Percentiles rank a stretch among this genome's conserved stretches.
These are phyloP conservation scores for Lunularia cruciata DNA, from an alignment of 225 moss, liverwort and hornwort species.

Conservation along the genomic window DNA sequence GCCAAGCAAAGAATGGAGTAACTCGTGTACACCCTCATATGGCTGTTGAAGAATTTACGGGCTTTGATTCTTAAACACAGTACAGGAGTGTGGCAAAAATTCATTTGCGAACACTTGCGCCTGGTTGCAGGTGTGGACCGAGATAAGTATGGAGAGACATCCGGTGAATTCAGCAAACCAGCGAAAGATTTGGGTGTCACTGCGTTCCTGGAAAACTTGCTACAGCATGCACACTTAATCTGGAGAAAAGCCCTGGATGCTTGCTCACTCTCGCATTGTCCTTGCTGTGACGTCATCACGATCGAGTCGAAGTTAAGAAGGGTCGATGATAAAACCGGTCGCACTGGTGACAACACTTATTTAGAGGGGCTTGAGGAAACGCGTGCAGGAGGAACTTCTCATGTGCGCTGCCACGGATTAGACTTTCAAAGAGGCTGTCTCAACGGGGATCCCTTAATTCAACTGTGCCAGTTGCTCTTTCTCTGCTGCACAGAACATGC, in stretches of 20 bases:
- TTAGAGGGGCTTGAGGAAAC: conserved; percentile 20
- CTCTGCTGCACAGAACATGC: conserved; percentile 44
- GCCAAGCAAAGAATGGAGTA: neutral
- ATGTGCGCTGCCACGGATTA: neutral
- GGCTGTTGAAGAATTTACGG: neutral
- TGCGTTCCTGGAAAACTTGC: conserved; percentile 71
- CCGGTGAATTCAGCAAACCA: conserved; percentile 37
- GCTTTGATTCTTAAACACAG: neutral
- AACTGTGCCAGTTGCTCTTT: conserved; percentile 36
- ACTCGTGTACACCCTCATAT: neutral
- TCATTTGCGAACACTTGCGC: neutral
- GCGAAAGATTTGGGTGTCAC: conserved; percentile 40
- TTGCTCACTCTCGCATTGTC: conserved; percentile 46
- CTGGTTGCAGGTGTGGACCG: conserved; percentile 58
- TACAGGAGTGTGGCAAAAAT: neutral
- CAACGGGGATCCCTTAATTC: conserved; percentile 38
- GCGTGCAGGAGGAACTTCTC: neutral
- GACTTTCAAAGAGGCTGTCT: conserved; percentile 35
- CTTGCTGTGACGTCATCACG: conserved; percentile 33
- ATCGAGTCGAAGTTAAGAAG: conserved; percentile 25
- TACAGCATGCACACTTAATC: conserved; percentile 62
- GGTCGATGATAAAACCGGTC: conserved; percentile 16
- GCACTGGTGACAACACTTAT: conserved; percentile 13
- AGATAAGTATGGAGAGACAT: conserved; percentile 41
- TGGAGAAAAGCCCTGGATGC: conserved; percentile 58